phyloP scores from a whole-genome alignment of 768 basidiomycete genomes.

The Auricularia auricula-judae region DNA sequence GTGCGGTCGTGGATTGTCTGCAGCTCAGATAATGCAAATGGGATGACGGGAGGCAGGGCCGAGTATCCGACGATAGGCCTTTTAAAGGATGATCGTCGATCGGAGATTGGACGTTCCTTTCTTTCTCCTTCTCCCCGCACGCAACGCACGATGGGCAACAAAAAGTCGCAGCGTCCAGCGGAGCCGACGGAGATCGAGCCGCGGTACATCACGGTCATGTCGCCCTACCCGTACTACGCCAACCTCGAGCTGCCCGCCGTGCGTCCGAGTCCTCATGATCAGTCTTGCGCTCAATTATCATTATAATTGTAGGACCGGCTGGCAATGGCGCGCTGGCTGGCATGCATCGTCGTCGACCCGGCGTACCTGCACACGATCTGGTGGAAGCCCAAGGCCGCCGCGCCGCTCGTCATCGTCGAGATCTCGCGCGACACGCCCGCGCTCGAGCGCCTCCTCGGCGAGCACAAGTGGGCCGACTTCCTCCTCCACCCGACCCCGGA shows the following conservation, averaged over 20 bases:
- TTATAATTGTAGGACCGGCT: neutral
- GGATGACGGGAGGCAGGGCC: too few species aligned
- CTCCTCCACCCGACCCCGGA: slow-evolving; percentile 28
- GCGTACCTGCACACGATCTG: slow-evolving; percentile 30
- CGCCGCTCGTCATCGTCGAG: slow-evolving; percentile 37
- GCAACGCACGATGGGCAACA: slow-evolving; percentile 22
- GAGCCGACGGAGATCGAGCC: slow-evolving; percentile 34
- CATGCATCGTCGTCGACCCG: slow-evolving; percentile 27
- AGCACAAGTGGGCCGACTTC: slow-evolving; percentile 39
- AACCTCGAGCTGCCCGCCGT: slow-evolving; percentile 33
- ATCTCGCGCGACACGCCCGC: slow-evolving; percentile 27
- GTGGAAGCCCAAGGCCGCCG: slow-evolving; percentile 35
- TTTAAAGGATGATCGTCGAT: too few species aligned
- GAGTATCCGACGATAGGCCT: too few species aligned
- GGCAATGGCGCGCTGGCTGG: slow-evolving; percentile 33
- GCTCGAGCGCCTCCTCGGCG: slow-evolving; percentile 32
- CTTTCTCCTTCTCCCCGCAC: neutral
- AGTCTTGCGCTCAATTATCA: neutral
- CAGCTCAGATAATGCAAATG: too few species aligned
- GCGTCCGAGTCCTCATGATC: slow-evolving; percentile 15
- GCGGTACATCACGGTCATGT: slow-evolving; percentile 34
- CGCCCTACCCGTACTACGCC: slow-evolving; percentile 39
- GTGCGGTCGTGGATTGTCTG: too few species aligned
- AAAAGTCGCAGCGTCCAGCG: slow-evolving; percentile 28
- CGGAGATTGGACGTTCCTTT: too few species aligned